phyloP scores from a whole-genome alignment of 345 rosid species.

The Clausena lansium region DNA sequence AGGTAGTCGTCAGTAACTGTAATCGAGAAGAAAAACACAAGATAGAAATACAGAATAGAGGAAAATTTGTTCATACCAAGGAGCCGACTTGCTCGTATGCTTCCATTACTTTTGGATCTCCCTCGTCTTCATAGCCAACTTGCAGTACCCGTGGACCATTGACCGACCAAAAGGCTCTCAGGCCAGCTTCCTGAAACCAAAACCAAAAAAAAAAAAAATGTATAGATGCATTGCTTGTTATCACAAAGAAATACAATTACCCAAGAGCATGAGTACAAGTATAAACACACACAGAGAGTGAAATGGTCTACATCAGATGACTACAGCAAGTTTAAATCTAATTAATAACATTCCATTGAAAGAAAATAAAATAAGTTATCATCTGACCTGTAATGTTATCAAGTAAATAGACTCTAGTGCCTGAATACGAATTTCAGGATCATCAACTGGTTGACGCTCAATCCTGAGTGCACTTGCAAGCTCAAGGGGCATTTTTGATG shows the following conservation, averaged over 20 bases:
- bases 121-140: conserved; percentile 86
- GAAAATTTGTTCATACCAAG: conserved; percentile 44
- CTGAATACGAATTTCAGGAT: conserved; percentile 77
- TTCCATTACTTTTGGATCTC: conserved; percentile 85
- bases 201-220: too few relatives aligned
- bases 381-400: conserved; percentile 64
- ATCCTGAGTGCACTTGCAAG: conserved; percentile 82
- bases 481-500: conserved; percentile 82
- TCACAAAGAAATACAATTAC: not conserved
- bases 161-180: conserved; percentile 82
- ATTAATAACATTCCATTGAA: not conserved
- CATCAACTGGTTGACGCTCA: conserved; percentile 83
- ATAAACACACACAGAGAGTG: not conserved
- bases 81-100: conserved; percentile 87
- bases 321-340: not conserved
- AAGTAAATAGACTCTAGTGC: conserved; percentile 82
- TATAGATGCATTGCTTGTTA: not conserved
- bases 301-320: not conserved
- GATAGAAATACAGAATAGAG: not conserved
- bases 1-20: not conserved
- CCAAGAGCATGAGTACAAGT: not conserved
- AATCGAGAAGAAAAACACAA: not conserved
- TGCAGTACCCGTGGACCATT: conserved; percentile 84
- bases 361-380: not conserved
- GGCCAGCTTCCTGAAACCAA: conserved; percentile 68